Base-by-base conservation (phyloP, 257 asterid genomes). In the Nemophila menziesii region DNA sequence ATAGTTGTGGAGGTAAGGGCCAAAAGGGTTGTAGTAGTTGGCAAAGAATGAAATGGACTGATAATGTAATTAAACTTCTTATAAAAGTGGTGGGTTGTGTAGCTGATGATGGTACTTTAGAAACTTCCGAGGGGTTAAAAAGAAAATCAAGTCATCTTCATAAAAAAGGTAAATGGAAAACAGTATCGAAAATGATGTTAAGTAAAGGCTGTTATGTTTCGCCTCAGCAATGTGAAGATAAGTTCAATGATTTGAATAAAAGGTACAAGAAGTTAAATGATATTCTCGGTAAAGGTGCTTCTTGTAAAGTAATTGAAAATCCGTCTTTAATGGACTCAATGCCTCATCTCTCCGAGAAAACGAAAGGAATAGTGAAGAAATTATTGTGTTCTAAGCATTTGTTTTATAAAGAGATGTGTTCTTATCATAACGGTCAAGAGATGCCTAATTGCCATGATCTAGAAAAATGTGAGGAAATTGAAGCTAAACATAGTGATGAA, bases 1-100 rank as follows among this genome's bases (percentile, higher is more conserved):
- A 44, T 13, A n/a, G 19, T 6, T 19, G 33, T 49, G 66, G 39
- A 20, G 60, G 49, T 34, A 59, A 33, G 62, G 72, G 49, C 4
- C 60, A 72, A 50, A 72, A 65, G 43, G 65, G 58, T 16, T 66
- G 72, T 14, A 65, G 60, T 4, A 65, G 60, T 4, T 76, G 86
- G 86, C 78, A 64, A 20, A 70, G 86, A 51, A 76, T 76, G 67
- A 76, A 76, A 48, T 76, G 86, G 86, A 72, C 86, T 0, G 78
- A 72, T 39, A 12, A 52, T 7, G 52, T 72, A 48, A 81, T 76
- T 43, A 57, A 65, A 49, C 74, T 72, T 49, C 63, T 76, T 24
- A 66, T 76, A 29, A 74, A 73, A 19, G 75, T 67, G 5, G 78
- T 76, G 45, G 69, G 81, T 13, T 72, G 61, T 62, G 72, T 69